Evolutionary conservation across 2,329 filamentous ascomycete species (phyloP).

Genomic region (Fusarium udum): DNA sequence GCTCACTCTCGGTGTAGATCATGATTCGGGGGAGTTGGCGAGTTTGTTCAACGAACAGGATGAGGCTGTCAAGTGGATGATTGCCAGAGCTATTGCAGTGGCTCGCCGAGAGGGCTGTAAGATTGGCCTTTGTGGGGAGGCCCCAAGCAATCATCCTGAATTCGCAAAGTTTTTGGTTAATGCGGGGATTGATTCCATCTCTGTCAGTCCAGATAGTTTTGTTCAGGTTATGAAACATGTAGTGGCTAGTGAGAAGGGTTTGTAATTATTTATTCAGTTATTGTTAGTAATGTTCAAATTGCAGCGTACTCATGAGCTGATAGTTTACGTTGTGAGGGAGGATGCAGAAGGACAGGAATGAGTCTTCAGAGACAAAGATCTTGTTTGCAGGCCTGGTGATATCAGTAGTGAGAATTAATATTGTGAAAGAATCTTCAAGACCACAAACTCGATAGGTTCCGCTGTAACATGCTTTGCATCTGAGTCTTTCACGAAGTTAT

Average conservation of each 20-base stretch:
- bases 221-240: slow-evolving; percentile 48
- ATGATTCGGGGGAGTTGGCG: slow-evolving; percentile 49
- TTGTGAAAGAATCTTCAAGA: neutral
- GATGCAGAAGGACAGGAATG: too few relatives aligned
- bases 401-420: neutral
- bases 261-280: neutral
- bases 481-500: neutral
- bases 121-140: slow-evolving; percentile 53
- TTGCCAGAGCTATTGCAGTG: slow-evolving; percentile 45
- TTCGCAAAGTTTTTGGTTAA: slow-evolving; percentile 50
- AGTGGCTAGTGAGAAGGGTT: slow-evolving; percentile 14
- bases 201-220: slow-evolving; percentile 53
- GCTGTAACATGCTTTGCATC: neutral
- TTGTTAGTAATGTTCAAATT: neutral
- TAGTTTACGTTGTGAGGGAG: neutral
- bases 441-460: too few relatives aligned
- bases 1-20: slow-evolving; percentile 51
- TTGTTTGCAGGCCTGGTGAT: too few relatives aligned
- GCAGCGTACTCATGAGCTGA: neutral
- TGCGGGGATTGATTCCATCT: slow-evolving; percentile 51
- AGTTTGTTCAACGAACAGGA: slow-evolving; percentile 53
- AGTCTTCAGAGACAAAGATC: too few relatives aligned
- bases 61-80: slow-evolving; percentile 53
- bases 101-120: slow-evolving; percentile 46
- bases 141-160: slow-evolving; percentile 52